A percentile compares a stretch with the other conserved stretches of the same genome.
These are phyloP conservation scores for Monilinia polystroma DNA, from an alignment of 2,329 filamentous ascomycete species.

Conservation along the genomic window DNA sequence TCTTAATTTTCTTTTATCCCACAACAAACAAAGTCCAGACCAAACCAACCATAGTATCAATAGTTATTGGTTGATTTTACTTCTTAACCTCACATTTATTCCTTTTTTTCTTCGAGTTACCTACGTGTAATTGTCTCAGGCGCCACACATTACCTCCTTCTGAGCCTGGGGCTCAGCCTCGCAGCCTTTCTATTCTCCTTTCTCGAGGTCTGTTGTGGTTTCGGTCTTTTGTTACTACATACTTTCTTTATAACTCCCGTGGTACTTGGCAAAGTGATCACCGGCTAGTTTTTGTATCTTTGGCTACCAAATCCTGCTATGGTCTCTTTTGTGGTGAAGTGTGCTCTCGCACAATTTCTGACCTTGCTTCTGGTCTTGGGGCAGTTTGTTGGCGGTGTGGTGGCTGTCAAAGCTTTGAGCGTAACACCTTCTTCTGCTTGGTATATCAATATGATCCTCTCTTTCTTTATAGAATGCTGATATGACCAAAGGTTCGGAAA, in stretches of 20 bases:
- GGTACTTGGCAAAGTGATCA: not conserved
- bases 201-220: not conserved
- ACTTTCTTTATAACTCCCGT: not conserved
- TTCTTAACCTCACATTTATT: too few relatives aligned
- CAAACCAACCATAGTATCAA: not conserved
- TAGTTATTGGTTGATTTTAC: not conserved
- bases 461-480: not conserved
- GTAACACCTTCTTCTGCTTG: conserved; percentile 36
- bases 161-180: not conserved
- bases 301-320: not conserved
- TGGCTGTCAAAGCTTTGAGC: conserved; percentile 30
- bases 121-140: not conserved
- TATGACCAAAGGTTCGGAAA: conserved; percentile 53
- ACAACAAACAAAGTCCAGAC: not conserved
- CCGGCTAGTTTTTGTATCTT: not conserved
- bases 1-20: not conserved
- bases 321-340: not conserved
- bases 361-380: not conserved
- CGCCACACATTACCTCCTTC: not conserved
- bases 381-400: not conserved
- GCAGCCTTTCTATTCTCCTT: not conserved
- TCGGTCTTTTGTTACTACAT: not conserved
- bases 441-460: conserved; percentile 24
- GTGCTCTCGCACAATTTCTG: not conserved
- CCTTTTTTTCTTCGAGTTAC: not conserved